A percentile compares a stretch with the other conserved stretches of the same genome.
Evolutionary conservation across 805 yeast genomes (phyloP).

Genomic region (Pichia gijzeniarum): DNA sequence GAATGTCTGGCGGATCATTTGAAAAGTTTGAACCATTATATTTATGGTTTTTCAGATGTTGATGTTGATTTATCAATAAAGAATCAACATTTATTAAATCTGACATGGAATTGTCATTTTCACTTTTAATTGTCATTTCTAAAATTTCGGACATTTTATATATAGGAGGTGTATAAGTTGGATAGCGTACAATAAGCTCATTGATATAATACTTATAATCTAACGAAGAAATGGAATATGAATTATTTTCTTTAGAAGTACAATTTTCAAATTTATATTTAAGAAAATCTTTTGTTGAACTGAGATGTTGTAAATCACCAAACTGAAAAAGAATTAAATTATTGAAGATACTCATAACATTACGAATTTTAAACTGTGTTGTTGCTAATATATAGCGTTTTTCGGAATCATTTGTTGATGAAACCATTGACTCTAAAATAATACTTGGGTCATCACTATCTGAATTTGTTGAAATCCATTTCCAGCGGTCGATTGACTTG

Average conservation of each 20-base stretch:
- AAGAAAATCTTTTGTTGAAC: conserved; percentile 41
- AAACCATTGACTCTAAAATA: conserved; percentile 13
- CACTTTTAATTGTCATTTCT: conserved; percentile 28
- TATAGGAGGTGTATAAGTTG: conserved; percentile 53
- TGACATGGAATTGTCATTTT: conserved; percentile 16
- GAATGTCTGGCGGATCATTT: conserved; percentile 37
- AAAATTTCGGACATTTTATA: conserved; percentile 39
- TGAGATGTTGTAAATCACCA: conserved; percentile 45
- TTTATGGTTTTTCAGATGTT: conserved; percentile 20
- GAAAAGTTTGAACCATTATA: conserved; percentile 1
- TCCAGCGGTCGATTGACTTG: conserved; percentile 56
- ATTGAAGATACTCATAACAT: conserved; percentile 47
- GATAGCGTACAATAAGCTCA: conserved; percentile 69
- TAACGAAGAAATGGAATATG: conserved; percentile 56
- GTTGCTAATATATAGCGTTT: conserved; percentile 20
- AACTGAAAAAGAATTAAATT: conserved; percentile 52
- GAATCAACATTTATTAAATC: conserved; percentile 23
- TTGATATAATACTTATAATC: conserved; percentile 78
- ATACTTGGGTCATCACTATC: conserved; percentile 16
- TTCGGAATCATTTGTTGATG: conserved; percentile 11
- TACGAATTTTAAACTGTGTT: conserved; percentile 43
- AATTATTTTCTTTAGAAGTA: neutral
- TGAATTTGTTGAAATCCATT: conserved; percentile 39
- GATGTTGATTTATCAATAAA: conserved; percentile 28
- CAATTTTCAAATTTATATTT: conserved; percentile 32